Base-by-base conservation (phyloP, 2,329 filamentous ascomycete genomes). In the Sporothrix globosa region DNA sequence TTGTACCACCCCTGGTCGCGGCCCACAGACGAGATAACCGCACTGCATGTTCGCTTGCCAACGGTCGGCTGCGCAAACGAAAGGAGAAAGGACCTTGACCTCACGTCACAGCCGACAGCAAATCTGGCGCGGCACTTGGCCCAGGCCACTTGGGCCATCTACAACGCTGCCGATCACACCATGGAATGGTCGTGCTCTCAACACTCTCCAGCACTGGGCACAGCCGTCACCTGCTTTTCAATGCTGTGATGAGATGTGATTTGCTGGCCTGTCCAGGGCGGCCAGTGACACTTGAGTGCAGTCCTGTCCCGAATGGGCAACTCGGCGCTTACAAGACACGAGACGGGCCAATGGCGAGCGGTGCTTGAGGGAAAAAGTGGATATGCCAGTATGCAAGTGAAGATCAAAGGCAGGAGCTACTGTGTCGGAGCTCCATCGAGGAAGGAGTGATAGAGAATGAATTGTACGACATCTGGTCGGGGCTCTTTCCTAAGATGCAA, bases 321-420 rank as follows among this genome's bases (percentile, higher is more conserved):
- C 60, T 71, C 70, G 70, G 70, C 70, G 70, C 70, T 72, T 72
- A 72, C 61, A 69, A 41, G 70, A 56, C 30, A 24, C 67, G 60
- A 68, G n/a, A 58, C 66, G 27, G 69, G 39, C 72, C 72, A 73
- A 73, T 73, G 19, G 56, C 21, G 19, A 54, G 13, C 48, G 53
- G 5, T 27, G 9, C 13, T 68, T 4, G 24, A 13, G 54, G 34
- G 46, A 17, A 48, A 41, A n/a, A 52, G 50, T 70, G 70, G 68
- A 17, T 27, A 19, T 41, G 48, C 48, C 61, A 65, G 14, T 24
- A 30, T 53, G 13, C 24, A 50, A 17, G n/a, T 21, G 34, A 21
- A 44, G 11, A 63, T 46, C 60, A n/a, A 48, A 44, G 56, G 60
- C 41, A 65, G 60, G 24, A 48, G 41, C 56, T 13, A n/a, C 19